Conservation (phyloP, 1,139 yeast species). For the Magnusiomyces tetraspermus region DNA sequence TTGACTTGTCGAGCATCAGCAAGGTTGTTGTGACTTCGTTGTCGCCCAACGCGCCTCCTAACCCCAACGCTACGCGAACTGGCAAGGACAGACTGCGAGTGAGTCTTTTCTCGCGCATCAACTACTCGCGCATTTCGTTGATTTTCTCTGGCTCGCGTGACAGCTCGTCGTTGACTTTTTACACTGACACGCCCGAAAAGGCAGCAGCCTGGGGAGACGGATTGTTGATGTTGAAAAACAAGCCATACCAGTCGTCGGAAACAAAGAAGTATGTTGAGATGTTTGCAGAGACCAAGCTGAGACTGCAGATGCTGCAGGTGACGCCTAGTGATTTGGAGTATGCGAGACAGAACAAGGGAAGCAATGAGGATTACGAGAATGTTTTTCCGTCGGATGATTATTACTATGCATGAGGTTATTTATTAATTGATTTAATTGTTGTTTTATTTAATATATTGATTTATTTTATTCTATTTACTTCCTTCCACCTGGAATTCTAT, state of each 20-base stretch:
- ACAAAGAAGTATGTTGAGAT: conserved; percentile 51
- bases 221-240: conserved; percentile 46
- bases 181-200: conserved; percentile 61
- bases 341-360: conserved; percentile 19
- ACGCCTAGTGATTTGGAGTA: conserved; percentile 33
- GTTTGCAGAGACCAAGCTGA: conserved; percentile 51
- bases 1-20: conserved; percentile 22
- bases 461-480: too few species aligned
- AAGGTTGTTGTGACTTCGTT: conserved; percentile 24
- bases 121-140: conserved; percentile 24
- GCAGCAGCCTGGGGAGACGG: conserved; percentile 79
- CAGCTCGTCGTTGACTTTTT: conserved; percentile 41
- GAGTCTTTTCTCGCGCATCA: conserved; percentile 23
- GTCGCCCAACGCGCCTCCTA: conserved; percentile 10
- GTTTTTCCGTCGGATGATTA: conserved; percentile 22
- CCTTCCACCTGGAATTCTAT: too few species aligned
- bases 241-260: conserved; percentile 42
- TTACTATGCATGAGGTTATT: conserved; percentile 18
- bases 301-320: conserved; percentile 55
- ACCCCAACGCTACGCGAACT: conserved; percentile 14
- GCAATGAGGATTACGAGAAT: conserved; percentile 12
- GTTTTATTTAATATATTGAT: not conserved
- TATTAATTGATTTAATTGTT: not conserved
- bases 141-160: conserved; percentile 22
- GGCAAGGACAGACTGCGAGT: conserved; percentile 22